Conservation (phyloP, 2,329 filamentous ascomycete species). For the Monosporascus sp. region DNA sequence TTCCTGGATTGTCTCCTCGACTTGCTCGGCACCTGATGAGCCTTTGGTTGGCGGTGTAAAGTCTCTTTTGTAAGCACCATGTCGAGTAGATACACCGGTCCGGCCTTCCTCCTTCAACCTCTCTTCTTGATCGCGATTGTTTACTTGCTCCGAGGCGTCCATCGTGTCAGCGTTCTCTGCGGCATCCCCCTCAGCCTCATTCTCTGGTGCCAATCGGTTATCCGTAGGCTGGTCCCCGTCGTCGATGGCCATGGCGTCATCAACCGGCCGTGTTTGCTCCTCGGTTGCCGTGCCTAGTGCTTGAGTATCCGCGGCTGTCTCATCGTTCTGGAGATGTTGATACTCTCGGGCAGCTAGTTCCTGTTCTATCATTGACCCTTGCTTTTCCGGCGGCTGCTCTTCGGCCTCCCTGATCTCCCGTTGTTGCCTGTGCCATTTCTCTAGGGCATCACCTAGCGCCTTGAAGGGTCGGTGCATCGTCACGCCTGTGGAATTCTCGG, state of each 20-base stretch:
- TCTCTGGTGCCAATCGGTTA: constrained; percentile 48
- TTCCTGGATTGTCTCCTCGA: constrained; percentile 44
- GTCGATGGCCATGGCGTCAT: constrained; percentile 85
- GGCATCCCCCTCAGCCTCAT: constrained; percentile 39
- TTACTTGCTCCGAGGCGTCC: constrained; percentile 34
- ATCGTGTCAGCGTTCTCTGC: constrained; percentile 43
- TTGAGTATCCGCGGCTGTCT: constrained; percentile 78
- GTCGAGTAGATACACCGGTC: constrained; percentile 54
- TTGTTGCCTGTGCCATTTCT: constrained; percentile 87
- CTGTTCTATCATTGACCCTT: constrained; percentile 44
- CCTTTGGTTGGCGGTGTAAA: constrained; percentile 32
- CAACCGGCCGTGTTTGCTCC: constrained; percentile 79
- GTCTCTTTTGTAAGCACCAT: constrained; percentile 53
- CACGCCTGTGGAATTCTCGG: constrained; percentile 36
- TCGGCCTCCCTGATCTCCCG: constrained; percentile 68
- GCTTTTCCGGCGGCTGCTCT: constrained; percentile 46
- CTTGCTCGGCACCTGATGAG: constrained; percentile 36
- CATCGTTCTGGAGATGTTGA: constrained; percentile 84
- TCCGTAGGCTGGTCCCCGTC: constrained; percentile 53
- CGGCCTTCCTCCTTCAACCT: constrained; percentile 49
- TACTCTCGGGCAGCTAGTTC: constrained; percentile 71
- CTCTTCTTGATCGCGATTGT: constrained; percentile 35
- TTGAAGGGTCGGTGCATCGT: constrained; percentile 70
- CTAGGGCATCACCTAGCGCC: constrained; percentile 87
- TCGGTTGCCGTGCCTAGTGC: constrained; percentile 84